phyloP scores from a whole-genome alignment of 2,329 filamentous ascomycete species.

The Dothiorella sarmentorum region DNA sequence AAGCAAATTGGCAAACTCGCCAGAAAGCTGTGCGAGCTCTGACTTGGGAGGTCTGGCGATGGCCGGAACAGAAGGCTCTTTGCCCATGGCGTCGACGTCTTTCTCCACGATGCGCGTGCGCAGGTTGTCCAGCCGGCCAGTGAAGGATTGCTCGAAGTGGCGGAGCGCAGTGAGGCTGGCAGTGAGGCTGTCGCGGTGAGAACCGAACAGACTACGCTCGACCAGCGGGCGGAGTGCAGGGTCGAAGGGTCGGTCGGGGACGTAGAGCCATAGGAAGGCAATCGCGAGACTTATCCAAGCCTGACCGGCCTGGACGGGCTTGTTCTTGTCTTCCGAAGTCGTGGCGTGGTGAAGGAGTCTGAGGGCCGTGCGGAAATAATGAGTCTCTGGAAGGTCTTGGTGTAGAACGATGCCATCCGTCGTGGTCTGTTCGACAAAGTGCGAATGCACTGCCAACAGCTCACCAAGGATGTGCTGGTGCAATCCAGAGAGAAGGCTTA shows the following conservation, averaged over 20 bases:
- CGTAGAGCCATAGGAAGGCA: slow-evolving; percentile 71
- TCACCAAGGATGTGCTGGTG: slow-evolving; percentile 27
- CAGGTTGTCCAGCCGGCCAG: slow-evolving; percentile 64
- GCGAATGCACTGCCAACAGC: slow-evolving; percentile 25
- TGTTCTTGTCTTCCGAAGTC: not conserved
- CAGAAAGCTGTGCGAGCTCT: slow-evolving; percentile 69
- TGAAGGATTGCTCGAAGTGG: slow-evolving; percentile 64
- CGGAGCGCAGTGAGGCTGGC: slow-evolving; percentile 59
- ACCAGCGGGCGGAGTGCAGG: slow-evolving; percentile 63
- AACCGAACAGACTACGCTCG: slow-evolving; percentile 57
- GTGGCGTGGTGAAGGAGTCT: not conserved
- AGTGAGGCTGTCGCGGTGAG: slow-evolving; percentile 55
- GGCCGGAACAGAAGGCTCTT: slow-evolving; percentile 61
- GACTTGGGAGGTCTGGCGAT: slow-evolving; percentile 70
- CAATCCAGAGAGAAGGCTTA: slow-evolving; percentile 27
- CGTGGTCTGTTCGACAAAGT: not conserved
- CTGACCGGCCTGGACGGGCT: slow-evolving; percentile 32
- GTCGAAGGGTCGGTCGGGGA: slow-evolving; percentile 84
- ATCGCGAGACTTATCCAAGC: slow-evolving; percentile 76
- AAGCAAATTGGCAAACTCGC: slow-evolving; percentile 76
- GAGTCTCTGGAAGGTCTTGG: not conserved
- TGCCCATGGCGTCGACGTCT: slow-evolving; percentile 62
- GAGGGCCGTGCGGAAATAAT: slow-evolving; percentile 31
- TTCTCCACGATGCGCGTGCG: slow-evolving; percentile 61
- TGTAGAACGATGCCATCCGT: not conserved